Evolutionary conservation across 257 asterid genomes (phyloP).

Genomic region (Coffea canephora): DNA sequence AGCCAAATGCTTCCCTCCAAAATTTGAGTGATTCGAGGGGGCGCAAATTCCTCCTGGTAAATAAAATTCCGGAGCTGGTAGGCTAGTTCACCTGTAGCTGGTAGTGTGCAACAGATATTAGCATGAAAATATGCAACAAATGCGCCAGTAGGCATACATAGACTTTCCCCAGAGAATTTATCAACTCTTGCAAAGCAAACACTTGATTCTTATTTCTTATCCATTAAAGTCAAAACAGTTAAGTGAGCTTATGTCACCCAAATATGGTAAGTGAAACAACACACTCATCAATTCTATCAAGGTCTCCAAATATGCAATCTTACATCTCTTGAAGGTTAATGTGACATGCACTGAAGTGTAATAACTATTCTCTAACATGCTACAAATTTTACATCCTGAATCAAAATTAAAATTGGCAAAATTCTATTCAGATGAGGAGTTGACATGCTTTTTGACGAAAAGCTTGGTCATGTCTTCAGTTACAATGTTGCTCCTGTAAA

Average conservation of each 20-base stretch:
- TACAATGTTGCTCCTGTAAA: constrained; percentile 81
- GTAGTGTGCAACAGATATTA: neutral
- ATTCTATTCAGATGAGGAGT: constrained; percentile 34
- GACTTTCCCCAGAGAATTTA: too few species aligned
- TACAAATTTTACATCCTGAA: neutral
- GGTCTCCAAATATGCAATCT: neutral
- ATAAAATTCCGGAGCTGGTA: too few species aligned
- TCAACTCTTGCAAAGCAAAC: too few species aligned
- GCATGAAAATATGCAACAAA: too few species aligned
- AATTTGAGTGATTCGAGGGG: too few species aligned
- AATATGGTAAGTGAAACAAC: too few species aligned
- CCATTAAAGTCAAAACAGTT: too few species aligned
- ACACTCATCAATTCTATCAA: neutral
- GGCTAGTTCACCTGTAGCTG: too few species aligned
- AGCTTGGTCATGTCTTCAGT: constrained; percentile 88
- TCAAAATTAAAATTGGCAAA: neutral
- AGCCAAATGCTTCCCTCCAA: neutral
- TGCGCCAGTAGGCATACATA: too few species aligned
- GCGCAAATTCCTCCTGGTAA: too few species aligned
- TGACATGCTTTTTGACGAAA: constrained; percentile 49
- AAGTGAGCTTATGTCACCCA: too few species aligned
- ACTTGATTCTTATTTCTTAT: too few species aligned
- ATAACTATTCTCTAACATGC: neutral
- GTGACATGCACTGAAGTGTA: neutral
- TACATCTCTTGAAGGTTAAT: neutral